A percentile compares a stretch with the other conserved stretches of the same genome.
phyloP scores from a whole-genome alignment of 495 filamentous ascomycete species.

The Aspergillus leporis region DNA sequence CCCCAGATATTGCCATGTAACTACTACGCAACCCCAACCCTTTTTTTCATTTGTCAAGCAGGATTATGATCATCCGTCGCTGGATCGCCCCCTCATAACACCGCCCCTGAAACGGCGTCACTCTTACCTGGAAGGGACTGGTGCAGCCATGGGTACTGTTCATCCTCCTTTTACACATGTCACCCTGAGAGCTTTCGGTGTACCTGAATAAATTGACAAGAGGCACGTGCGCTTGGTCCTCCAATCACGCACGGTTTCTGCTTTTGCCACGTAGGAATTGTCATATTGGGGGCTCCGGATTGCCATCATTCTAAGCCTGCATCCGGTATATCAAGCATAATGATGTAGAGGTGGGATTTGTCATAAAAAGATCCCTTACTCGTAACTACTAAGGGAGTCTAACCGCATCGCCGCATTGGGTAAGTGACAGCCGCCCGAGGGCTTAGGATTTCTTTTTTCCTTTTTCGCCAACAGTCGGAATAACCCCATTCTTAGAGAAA shows the following conservation, averaged over 20 bases:
- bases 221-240: constrained; percentile 2
- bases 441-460: background rate
- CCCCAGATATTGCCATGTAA: constrained; percentile 9
- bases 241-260: background rate
- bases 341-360: background rate
- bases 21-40: background rate
- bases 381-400: background rate
- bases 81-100: background rate
- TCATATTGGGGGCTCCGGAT: background rate
- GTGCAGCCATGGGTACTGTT: background rate
- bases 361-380: background rate
- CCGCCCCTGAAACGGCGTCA: background rate
- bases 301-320: background rate
- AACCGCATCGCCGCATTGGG: background rate
- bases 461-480: background rate
- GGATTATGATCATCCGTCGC: constrained; percentile 3
- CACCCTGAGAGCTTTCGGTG: background rate
- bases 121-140: background rate
- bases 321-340: background rate
- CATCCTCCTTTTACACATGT: background rate
- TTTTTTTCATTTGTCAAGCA: background rate
- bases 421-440: background rate
- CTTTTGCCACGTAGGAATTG: background rate
- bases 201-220: constrained; percentile 3
- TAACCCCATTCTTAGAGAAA: background rate